Conservation (phyloP, 2,329 filamentous ascomycete genomes). For the Stachybotrys chartarum region DNA sequence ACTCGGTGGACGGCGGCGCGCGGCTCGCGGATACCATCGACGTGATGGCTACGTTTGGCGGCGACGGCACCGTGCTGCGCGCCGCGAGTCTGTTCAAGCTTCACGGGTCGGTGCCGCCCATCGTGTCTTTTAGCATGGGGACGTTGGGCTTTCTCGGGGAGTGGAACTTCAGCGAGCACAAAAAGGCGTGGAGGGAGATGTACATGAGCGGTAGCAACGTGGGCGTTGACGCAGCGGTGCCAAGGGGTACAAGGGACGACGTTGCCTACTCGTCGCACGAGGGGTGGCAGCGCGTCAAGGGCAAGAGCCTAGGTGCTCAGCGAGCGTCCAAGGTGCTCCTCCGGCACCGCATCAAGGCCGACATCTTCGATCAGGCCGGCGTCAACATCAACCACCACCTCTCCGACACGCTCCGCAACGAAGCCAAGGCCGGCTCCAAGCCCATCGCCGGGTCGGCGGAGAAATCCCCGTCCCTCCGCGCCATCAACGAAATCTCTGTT, state of each 20-base stretch:
- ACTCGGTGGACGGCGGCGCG: slow-evolving; percentile 42
- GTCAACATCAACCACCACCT: slow-evolving; percentile 48
- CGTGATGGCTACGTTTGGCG: slow-evolving; percentile 81
- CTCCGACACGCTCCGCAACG: slow-evolving; percentile 36
- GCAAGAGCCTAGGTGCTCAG: slow-evolving; percentile 71
- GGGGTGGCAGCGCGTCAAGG: slow-evolving; percentile 67
- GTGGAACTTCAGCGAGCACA: slow-evolving; percentile 93
- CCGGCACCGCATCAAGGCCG: slow-evolving; percentile 79
- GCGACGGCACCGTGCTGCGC: slow-evolving; percentile 49
- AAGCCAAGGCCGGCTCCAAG: slow-evolving; percentile 29
- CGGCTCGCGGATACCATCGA: slow-evolving; percentile 75
- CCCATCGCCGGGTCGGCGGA: slow-evolving; percentile 27
- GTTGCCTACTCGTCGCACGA: slow-evolving; percentile 8
- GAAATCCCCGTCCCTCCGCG: slow-evolving; percentile 45
- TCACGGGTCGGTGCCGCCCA: slow-evolving; percentile 73
- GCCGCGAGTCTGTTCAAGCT: slow-evolving; percentile 59
- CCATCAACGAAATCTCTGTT: slow-evolving; percentile 92
- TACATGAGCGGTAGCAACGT: slow-evolving; percentile 69
- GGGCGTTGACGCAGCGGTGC: slow-evolving; percentile 32
- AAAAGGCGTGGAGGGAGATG: slow-evolving; percentile 83
- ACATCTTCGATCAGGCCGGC: slow-evolving; percentile 68
- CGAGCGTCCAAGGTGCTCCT: slow-evolving; percentile 76
- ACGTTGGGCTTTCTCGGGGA: slow-evolving; percentile 91
- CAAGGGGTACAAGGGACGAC: slow-evolving; percentile 20
- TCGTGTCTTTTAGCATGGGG: slow-evolving; percentile 95